Conservation (phyloP, 2,329 filamentous ascomycete species). For the Zalaria obscura region DNA sequence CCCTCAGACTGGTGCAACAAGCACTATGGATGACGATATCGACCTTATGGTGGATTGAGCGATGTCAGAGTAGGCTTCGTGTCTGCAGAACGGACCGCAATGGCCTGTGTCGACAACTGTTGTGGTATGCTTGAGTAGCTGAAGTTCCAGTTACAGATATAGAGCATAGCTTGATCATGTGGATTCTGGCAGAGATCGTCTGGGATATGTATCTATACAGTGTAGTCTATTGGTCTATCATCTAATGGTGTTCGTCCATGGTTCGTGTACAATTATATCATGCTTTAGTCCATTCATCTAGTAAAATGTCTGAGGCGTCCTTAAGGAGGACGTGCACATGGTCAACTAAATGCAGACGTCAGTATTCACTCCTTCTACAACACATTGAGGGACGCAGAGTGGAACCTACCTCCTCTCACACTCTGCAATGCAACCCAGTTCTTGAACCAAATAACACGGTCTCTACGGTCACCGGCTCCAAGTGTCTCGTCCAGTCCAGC, state of each 20-base stretch:
- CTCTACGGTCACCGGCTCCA: constrained; percentile 15
- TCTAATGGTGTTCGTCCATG: too few species aligned
- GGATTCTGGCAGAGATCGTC: too few species aligned
- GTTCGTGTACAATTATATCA: too few species aligned
- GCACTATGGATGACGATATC: constrained; percentile 7
- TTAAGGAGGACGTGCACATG: constrained; percentile 42
- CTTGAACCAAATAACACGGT: constrained; percentile 49
- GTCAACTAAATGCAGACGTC: constrained; percentile 22
- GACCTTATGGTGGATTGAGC: constrained; percentile 9
- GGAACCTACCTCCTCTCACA: constrained; percentile 28
- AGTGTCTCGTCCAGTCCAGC: constrained; percentile 19
- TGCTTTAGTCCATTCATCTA: constrained; percentile 4
- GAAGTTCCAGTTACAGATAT: too few species aligned
- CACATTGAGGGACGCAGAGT: too few species aligned
- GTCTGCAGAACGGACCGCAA: too few species aligned
- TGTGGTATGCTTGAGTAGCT: too few species aligned
- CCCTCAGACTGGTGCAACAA: constrained; percentile 2
- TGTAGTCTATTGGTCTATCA: too few species aligned
- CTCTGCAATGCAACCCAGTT: constrained; percentile 49
- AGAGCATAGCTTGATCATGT: too few species aligned
- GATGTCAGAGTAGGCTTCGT: background rate
- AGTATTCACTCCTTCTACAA: too few species aligned
- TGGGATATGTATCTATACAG: too few species aligned
- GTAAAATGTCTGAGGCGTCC: constrained; percentile 26
- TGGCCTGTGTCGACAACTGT: too few species aligned